phyloP scores from a whole-genome alignment of 306 rosid genomes.

The Hippophae tibetana region DNA sequence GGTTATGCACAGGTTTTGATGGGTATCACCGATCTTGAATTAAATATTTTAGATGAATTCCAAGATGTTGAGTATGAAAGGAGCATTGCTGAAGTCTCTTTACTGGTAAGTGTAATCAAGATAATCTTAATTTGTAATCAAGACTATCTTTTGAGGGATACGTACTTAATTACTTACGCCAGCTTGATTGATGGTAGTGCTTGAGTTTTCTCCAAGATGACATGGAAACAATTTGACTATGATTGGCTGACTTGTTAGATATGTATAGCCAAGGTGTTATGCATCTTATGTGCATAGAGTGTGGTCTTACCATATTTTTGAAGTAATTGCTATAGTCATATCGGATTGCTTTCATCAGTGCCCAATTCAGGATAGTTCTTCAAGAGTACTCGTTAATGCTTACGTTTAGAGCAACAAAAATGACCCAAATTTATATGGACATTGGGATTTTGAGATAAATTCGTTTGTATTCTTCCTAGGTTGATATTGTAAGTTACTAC shows the following conservation, averaged over 20 bases:
- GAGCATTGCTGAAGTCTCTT: slow-evolving; percentile 44
- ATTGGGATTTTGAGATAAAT: slow-evolving; percentile 84
- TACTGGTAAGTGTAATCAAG: slow-evolving; percentile 27
- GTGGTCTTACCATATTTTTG: too few species aligned
- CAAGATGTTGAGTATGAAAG: slow-evolving; percentile 79
- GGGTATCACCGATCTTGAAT: slow-evolving; percentile 55
- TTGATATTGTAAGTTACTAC: background rate
- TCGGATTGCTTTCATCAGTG: too few species aligned
- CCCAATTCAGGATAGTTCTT: slow-evolving; percentile 43
- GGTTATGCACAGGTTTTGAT: slow-evolving; percentile 46
- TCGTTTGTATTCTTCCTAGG: slow-evolving; percentile 1
- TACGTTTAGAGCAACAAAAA: slow-evolving; percentile 65
- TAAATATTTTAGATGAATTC: slow-evolving; percentile 54
- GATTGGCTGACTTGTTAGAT: too few species aligned
- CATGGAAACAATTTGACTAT: too few species aligned
- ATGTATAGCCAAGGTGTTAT: too few species aligned
- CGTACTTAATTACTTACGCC: too few species aligned
- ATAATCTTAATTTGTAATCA: background rate
- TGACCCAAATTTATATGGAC: slow-evolving; percentile 69
- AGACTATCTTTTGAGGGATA: too few species aligned
- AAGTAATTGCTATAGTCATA: too few species aligned
- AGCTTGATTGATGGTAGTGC: too few species aligned
- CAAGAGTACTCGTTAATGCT: slow-evolving; percentile 33
- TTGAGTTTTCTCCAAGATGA: too few species aligned
- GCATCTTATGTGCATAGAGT: too few species aligned